Percentiles rank a stretch among this genome's conserved stretches.
phyloP scores from a whole-genome alignment of 177 flowering plant species.

The Vitis hybrid region DNA sequence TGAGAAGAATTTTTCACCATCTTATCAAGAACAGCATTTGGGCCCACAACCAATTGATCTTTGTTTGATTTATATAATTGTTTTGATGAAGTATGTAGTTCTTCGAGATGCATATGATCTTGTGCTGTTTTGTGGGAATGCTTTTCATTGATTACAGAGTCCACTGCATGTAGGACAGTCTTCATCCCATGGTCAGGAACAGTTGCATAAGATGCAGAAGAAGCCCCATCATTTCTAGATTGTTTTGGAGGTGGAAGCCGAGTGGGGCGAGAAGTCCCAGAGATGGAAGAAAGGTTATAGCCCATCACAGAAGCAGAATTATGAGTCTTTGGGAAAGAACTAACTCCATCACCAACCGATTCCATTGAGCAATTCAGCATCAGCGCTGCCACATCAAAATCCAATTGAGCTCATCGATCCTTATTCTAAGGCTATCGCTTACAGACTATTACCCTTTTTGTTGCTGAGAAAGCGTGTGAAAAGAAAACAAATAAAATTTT shows the following conservation, averaged over 20 bases:
- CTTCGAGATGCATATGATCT: constrained; percentile 23
- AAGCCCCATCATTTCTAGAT: constrained; percentile 20
- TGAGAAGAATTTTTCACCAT: constrained; percentile 5
- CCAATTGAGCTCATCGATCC: constrained; percentile 13
- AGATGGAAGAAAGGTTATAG: constrained; percentile 20
- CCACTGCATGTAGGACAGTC: constrained; percentile 11
- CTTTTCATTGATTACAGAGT: constrained; percentile 25
- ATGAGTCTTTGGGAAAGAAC: constrained; percentile 29
- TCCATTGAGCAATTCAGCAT: constrained; percentile 30
- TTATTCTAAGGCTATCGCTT: constrained; percentile 18
- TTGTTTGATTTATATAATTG: constrained; percentile 17
- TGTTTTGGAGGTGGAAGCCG: constrained; percentile 29
- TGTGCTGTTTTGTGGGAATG: constrained; percentile 13
- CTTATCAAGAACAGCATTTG: constrained; percentile 14
- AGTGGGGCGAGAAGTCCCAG: constrained; percentile 24
- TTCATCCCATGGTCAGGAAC: constrained; percentile 20
- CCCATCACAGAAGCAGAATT: constrained; percentile 21
- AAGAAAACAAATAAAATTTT: too few relatives aligned
- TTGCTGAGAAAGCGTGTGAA: too few relatives aligned
- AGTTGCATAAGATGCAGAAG: constrained; percentile 17
- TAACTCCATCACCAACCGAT: constrained; percentile 34
- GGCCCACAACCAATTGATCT: constrained; percentile 25
- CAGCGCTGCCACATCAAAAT: constrained; percentile 17
- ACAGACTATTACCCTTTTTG: background rate
- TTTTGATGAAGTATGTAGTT: constrained; percentile 22